Base-by-base conservation (phyloP, 2,329 filamentous ascomycete genomes). In the Didymella segeticola region DNA sequence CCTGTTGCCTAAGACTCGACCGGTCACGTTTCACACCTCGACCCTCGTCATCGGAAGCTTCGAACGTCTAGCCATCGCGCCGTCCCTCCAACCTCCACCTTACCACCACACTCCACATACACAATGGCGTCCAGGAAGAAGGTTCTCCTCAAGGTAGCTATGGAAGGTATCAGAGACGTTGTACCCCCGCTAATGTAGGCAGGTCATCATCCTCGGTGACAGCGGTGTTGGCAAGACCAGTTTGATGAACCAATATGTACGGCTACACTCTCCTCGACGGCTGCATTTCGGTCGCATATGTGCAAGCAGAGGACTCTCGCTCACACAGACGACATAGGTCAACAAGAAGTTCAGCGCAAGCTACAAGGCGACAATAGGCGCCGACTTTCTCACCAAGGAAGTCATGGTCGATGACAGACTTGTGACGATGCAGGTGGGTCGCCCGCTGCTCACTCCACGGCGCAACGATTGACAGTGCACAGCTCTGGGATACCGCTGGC, bases 221-320 rank as follows among this genome's bases (percentile, higher is more conserved):
- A 98, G 93, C 78, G 95, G 95, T 80, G 95, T 99, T 60, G 95
- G 95, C 77, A 99, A 99, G 85, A 99, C 95, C 58, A 97, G 92
- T 79, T 87, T 99, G 86, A 99, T 99, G 95, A 99, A 99, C 82
- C 95, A 99, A 98, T 99, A 98, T 90, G 95, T 98, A 87, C 77
- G 90, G 69, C 52, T 31, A 41, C 5, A 47, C 26, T 55, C 45
- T 30, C 46, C 23, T 30, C 30, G 43, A 46, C 31, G 23, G 30
- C 10, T 7, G 10, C 12, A 11, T 23, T 5, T n/a, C 17, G 11
- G 36, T 39, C 22, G 29, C 45, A 53, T 15, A 19, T 14, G 14
- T 36, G 10, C 12, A 5, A 12, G 2, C 8, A 19, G 23, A 4
- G 17, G 12, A 6, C 19, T 5, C 10, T 10, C 12, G 55, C 64